A percentile compares a stretch with the other conserved stretches of the same genome.
These are phyloP conservation scores for Penicillium paradoxum DNA, from an alignment of 495 filamentous ascomycete species.

Conservation along the genomic window DNA sequence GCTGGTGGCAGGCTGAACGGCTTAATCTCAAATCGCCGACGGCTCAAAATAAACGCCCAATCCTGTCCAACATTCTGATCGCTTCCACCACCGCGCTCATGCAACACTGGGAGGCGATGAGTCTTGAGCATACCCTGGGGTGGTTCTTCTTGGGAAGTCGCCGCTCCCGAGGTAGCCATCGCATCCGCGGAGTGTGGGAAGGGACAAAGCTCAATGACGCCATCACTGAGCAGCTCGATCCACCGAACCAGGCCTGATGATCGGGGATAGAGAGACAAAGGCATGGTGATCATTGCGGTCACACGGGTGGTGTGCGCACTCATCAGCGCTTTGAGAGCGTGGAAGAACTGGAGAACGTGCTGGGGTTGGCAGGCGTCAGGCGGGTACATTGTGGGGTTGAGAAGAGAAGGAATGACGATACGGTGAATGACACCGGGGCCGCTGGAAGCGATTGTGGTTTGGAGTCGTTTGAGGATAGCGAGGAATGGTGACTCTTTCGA, in stretches of 20 bases:
- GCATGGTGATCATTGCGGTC: constrained; percentile 72
- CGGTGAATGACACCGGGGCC: constrained; percentile 66
- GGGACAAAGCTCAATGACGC: constrained; percentile 82
- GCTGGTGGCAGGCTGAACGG: constrained; percentile 86
- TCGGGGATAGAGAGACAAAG: constrained; percentile 76
- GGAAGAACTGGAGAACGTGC: constrained; percentile 77
- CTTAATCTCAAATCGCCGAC: constrained; percentile 78
- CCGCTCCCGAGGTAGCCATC: constrained; percentile 48
- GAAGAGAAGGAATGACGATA: constrained; percentile 72
- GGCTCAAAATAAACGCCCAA: constrained; percentile 82
- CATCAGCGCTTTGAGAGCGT: constrained; percentile 69
- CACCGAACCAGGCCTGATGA: constrained; percentile 74
- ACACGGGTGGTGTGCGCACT: constrained; percentile 59
- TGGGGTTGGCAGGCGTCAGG: constrained; percentile 60
- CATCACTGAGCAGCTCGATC: constrained; percentile 81
- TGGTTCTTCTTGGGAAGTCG: constrained; percentile 58
- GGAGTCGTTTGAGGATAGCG: constrained; percentile 57
- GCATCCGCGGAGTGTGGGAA: constrained; percentile 66
- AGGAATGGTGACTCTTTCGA: constrained; percentile 58
- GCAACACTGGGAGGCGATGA: constrained; percentile 75
- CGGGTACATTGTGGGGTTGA: constrained; percentile 79
- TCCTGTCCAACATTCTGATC: constrained; percentile 70
- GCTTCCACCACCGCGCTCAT: constrained; percentile 80
- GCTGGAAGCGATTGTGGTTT: constrained; percentile 51
- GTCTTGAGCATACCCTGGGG: constrained; percentile 82